Evolutionary conservation across 495 filamentous ascomycete species (phyloP).

Genomic region (Penicillium malachiteum): DNA sequence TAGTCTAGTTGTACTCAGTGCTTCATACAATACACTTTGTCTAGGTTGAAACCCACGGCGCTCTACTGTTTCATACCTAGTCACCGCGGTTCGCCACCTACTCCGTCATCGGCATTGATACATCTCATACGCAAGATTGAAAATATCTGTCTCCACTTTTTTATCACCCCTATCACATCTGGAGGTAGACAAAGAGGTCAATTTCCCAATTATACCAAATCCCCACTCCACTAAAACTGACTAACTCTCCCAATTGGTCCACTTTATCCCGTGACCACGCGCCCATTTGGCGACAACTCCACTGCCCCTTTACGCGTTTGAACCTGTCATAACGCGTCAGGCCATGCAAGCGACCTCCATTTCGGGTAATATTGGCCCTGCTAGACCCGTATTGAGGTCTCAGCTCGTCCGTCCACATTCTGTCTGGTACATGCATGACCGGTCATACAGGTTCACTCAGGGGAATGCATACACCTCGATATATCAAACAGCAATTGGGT

Average conservation of each 20-base stretch:
- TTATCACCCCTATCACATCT: neutral
- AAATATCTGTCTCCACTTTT: neutral
- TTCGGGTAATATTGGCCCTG: constrained; percentile 19
- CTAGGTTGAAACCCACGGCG: too few species aligned
- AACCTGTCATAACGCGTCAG: constrained; percentile 37
- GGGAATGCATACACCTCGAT: neutral
- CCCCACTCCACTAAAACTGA: neutral
- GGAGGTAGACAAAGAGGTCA: neutral
- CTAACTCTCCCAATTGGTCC: constrained; percentile 20
- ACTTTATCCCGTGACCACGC: constrained; percentile 37
- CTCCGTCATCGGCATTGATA: too few species aligned
- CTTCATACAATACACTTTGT: too few species aligned
- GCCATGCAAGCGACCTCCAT: neutral
- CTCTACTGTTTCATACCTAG: too few species aligned
- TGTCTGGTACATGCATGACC: constrained; percentile 12
- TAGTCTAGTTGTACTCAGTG: too few species aligned
- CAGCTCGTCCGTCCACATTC: constrained; percentile 2
- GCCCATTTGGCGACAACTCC: constrained; percentile 38
- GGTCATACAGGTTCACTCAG: neutral
- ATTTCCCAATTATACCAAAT: constrained; percentile 1
- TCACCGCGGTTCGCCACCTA: too few species aligned
- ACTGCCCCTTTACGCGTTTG: constrained; percentile 37
- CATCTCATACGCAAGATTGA: too few species aligned
- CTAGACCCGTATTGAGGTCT: constrained; percentile 1
- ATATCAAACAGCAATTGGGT: too few species aligned